A percentile compares a stretch with the other conserved stretches of the same genome.
These are phyloP conservation scores for Suhomyces taliae DNA, from an alignment of 1,139 yeast species.

Conservation along the genomic window DNA sequence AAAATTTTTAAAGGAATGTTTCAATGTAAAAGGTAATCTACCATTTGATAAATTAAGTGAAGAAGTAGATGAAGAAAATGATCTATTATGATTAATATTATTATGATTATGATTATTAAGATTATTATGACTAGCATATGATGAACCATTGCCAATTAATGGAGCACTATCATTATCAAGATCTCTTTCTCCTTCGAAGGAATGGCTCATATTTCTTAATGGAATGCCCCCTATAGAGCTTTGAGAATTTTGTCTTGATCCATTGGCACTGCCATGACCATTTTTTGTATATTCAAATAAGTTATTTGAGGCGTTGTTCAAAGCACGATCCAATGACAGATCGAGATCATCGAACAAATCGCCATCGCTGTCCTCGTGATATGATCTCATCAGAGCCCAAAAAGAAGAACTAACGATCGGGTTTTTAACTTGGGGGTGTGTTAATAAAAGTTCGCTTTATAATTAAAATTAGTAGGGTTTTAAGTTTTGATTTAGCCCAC, in stretches of 20 bases:
- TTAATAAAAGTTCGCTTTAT: no score
- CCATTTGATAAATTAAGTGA: conserved; percentile 18
- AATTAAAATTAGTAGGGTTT: no score
- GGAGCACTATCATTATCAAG: conserved; percentile 30
- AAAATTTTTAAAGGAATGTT: conserved; percentile 16
- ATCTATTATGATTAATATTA: conserved; percentile 11
- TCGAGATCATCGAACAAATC: conserved; percentile 48
- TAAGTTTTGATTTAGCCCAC: not conserved
- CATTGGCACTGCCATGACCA: conserved; percentile 10
- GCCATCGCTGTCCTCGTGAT: conserved; percentile 16
- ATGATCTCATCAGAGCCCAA: conserved; percentile 3
- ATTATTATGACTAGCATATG: conserved; percentile 12
- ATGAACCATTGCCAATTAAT: conserved; percentile 21
- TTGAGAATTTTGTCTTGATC: conserved; percentile 25
- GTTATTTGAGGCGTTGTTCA: conserved; percentile 39
- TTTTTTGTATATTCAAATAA: conserved; percentile 20
- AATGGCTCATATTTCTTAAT: conserved; percentile 21
- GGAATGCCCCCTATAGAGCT: conserved; percentile 34
- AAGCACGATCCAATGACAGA: conserved; percentile 43
- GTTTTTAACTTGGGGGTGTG: no score
- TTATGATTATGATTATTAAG: no score
- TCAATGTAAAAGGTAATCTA: conserved; percentile 15
- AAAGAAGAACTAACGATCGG: no score
- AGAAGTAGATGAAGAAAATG: conserved; percentile 24
- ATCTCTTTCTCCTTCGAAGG: conserved; percentile 4